Evolutionary conservation across 345 rosid species (phyloP), one percentile per base, ranked within the genome.

Genomic region (Eucalyptus shirleyi): DNA sequence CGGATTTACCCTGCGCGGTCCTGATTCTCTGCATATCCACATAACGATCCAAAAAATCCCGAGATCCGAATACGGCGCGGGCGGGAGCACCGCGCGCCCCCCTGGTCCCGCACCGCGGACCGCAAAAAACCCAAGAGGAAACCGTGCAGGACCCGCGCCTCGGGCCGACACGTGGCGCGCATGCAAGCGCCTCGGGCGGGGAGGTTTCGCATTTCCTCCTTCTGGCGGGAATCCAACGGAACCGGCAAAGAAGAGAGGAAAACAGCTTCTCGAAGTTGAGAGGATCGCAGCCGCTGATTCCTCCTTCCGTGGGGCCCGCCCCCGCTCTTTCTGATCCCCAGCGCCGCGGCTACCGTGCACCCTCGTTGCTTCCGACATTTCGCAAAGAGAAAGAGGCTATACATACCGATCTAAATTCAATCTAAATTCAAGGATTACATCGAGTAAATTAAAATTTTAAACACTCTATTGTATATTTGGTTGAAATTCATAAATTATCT

Each of bases 391-490:
- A 53, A 53, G 24, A 8, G 59, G 59, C 56, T 19, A 1, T 18
- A 8, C 24, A 19, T 53, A 19, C 10, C 10, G 0, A 53, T 53
- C 4, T 53, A 53, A 53, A 53, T 53, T 53, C 9, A 19, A 53
- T 53, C 4, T 53, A 53, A 53, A 53, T 53, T 53, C 9, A 19
- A 17, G 11, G 0, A 53, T 53, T 8, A 19, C 5, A 19, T 53
- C 24, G 0, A 53, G 1, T 53, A 53, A 19, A 53, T 53, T 53
- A 53, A 56, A 56, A 23, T 2, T 56, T 56, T 9, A 56, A 23
- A 24, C 1, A 56, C 1, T 1, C 1, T 24, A 24, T 56, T 23
- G 3, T 5, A 56, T 2, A 9, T 24, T 56, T 1, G 0, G 62
- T 10, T 1, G 3, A 56, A 56, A 1, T 56, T 24, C 30, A 24